These are phyloP conservation scores for Phytopythium montanum DNA, from an alignment of 352 stramenopile genomes.

Conservation along the genomic window DNA sequence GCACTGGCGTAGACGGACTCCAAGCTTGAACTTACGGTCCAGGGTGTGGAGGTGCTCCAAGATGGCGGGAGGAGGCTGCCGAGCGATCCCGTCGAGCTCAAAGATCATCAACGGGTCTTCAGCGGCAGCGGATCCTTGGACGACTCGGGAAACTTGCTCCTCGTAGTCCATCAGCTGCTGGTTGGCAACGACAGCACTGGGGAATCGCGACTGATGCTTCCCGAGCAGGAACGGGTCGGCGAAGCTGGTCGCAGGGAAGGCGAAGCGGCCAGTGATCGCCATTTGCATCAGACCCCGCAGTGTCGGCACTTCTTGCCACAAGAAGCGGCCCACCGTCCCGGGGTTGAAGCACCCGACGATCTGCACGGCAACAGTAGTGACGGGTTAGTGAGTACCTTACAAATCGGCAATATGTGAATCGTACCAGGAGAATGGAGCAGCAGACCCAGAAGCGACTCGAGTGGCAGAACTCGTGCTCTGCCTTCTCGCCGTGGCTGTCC, in stretches of 20 bases:
- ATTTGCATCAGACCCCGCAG: conserved; percentile 84
- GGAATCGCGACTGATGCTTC: conserved; percentile 45
- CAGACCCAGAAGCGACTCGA: conserved; percentile 82
- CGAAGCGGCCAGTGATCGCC: conserved; percentile 74
- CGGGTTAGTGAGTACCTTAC: too few relatives aligned
- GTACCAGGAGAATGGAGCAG: conserved; percentile 82
- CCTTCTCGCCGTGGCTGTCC: conserved; percentile 40
- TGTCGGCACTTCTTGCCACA: conserved; percentile 75
- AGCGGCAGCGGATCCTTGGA: conserved; percentile 34
- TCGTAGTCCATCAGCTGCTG: conserved; percentile 68
- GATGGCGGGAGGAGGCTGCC: conserved; percentile 65
- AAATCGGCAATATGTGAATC: not conserved
- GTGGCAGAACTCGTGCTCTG: conserved; percentile 76
- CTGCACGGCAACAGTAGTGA: conserved; percentile 9
- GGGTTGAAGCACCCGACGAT: conserved; percentile 70
- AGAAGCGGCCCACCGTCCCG: conserved; percentile 65
- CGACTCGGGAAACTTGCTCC: conserved; percentile 54
- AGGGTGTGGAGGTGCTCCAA: conserved; percentile 70
- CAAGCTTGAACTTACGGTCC: conserved; percentile 73
- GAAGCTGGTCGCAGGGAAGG: conserved; percentile 56
- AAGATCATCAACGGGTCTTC: conserved; percentile 76
- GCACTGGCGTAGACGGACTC: conserved; percentile 72
- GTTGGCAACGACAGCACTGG: conserved; percentile 56
- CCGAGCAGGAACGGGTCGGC: conserved; percentile 62
- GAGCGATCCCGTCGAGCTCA: conserved; percentile 57